Conservation (phyloP, 2,329 filamentous ascomycete species). For the Fusarium abutilonis region DNA sequence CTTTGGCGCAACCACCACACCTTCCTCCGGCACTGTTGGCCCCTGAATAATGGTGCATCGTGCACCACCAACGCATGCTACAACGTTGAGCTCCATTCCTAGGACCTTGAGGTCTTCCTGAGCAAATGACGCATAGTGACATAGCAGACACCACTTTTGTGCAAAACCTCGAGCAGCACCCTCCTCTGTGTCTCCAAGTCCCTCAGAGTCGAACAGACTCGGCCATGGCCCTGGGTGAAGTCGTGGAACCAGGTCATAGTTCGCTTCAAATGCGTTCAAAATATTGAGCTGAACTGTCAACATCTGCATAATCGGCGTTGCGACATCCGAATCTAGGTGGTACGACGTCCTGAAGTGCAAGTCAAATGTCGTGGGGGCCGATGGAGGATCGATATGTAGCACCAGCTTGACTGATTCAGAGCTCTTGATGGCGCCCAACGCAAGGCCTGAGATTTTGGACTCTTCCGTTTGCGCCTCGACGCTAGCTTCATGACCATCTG, state of each 20-base stretch:
- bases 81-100: constrained; percentile 69
- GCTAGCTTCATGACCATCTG: constrained; percentile 49
- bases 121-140: constrained; percentile 80
- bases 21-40: constrained; percentile 53
- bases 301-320: constrained; percentile 82
- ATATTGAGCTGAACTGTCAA: constrained; percentile 75
- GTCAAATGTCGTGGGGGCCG: constrained; percentile 67
- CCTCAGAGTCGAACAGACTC: constrained; percentile 77
- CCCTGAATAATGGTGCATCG: constrained; percentile 62
- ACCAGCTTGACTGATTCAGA: constrained; percentile 56
- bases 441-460: constrained; percentile 54
- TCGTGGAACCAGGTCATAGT: constrained; percentile 85
- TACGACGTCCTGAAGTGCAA: constrained; percentile 80
- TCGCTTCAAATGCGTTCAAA: constrained; percentile 87
- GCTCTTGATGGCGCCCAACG: constrained; percentile 59
- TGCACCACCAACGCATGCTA: constrained; percentile 70
- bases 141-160: constrained; percentile 83
- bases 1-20: constrained; percentile 68
- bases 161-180: constrained; percentile 67
- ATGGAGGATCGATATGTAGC: constrained; percentile 62
- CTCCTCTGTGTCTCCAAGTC: constrained; percentile 52
- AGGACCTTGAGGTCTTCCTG: constrained; percentile 72
- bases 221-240: constrained; percentile 86
- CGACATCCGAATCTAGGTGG: constrained; percentile 78
- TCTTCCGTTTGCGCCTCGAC: constrained; percentile 54